Evolutionary conservation across 495 filamentous ascomycete species (phyloP).

Genomic region (Aspergillus olivimuriae): DNA sequence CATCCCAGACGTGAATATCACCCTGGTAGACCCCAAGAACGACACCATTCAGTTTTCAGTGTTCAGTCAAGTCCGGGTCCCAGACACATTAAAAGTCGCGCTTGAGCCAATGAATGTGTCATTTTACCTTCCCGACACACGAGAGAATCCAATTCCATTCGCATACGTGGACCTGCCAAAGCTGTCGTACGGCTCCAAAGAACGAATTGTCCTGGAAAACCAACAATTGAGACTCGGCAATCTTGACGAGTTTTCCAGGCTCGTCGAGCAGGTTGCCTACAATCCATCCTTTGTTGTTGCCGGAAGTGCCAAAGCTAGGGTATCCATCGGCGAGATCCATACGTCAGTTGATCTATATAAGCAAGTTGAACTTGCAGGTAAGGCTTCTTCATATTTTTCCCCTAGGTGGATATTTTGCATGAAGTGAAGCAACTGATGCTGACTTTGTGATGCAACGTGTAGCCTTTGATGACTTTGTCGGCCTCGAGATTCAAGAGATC

Average conservation of each 20-base stretch:
- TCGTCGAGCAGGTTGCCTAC: slow-evolving; percentile 4
- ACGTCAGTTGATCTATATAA: slow-evolving; percentile 2
- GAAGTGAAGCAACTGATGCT: too few relatives aligned
- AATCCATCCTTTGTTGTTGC: not conserved
- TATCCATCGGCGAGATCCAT: not conserved
- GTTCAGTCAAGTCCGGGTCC: slow-evolving; percentile 4
- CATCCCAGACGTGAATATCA: slow-evolving; percentile 1
- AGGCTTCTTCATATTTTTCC: too few relatives aligned
- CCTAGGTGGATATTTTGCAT: too few relatives aligned
- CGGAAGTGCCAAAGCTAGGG: not conserved
- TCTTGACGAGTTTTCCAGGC: slow-evolving; percentile 1
- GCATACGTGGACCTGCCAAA: not conserved
- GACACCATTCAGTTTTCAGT: slow-evolving; percentile 7
- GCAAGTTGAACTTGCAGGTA: slow-evolving; percentile 2
- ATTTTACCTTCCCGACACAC: slow-evolving; percentile 1
- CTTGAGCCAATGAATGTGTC: slow-evolving; percentile 2
- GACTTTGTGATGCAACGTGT: too few relatives aligned
- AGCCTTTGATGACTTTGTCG: slow-evolving; percentile 6
- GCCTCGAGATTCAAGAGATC: slow-evolving; percentile 1
- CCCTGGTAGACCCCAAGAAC: slow-evolving; percentile 5
- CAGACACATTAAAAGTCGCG: not conserved
- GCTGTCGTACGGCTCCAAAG: not conserved
- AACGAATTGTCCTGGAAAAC: not conserved
- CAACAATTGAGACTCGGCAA: not conserved
- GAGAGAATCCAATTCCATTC: slow-evolving; percentile 1